A percentile compares a stretch with the other conserved stretches of the same genome.
Evolutionary conservation across 192 early-diverging fungal species (phyloP).

Genomic region (Coemansia interrupta): DNA sequence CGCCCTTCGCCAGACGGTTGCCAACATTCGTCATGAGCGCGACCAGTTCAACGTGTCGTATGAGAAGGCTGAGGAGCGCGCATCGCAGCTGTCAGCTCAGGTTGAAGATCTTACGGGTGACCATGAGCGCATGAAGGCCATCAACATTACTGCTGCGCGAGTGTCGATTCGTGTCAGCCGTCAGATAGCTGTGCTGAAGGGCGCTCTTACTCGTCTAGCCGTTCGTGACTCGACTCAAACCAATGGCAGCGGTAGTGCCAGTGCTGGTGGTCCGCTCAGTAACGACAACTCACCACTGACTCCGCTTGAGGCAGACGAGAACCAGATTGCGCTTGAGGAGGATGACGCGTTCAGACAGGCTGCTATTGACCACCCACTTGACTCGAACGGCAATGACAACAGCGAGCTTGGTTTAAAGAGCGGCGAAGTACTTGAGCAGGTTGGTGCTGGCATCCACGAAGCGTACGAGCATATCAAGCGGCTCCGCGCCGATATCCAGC

Average conservation of each 20-base stretch:
- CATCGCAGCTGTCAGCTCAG: conserved; percentile 28
- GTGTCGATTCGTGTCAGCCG: conserved; percentile 30
- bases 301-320: conserved; percentile 18
- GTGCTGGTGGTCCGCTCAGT: not conserved
- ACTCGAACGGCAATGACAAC: conserved; percentile 10
- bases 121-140: conserved; percentile 42
- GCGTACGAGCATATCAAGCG: conserved; percentile 30
- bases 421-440: conserved; percentile 34
- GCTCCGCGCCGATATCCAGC: conserved; percentile 21
- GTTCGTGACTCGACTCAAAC: not conserved
- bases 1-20: conserved; percentile 19
- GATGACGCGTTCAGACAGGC: conserved; percentile 44
- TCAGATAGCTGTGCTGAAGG: conserved; percentile 33
- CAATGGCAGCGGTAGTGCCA: not conserved
- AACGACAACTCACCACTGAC: not conserved
- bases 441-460: conserved; percentile 24
- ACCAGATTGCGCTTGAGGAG: conserved; percentile 32
- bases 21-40: conserved; percentile 41
- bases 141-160: conserved; percentile 30
- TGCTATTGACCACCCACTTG: conserved; percentile 34
- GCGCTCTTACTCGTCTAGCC: conserved; percentile 18
- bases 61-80: conserved; percentile 37
- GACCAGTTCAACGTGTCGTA: conserved; percentile 44
- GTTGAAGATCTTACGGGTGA: conserved; percentile 44
- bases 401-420: conserved; percentile 10